Evolutionary conservation across 441 rosid species (phyloP).

Genomic region (Manihot esculenta): DNA sequence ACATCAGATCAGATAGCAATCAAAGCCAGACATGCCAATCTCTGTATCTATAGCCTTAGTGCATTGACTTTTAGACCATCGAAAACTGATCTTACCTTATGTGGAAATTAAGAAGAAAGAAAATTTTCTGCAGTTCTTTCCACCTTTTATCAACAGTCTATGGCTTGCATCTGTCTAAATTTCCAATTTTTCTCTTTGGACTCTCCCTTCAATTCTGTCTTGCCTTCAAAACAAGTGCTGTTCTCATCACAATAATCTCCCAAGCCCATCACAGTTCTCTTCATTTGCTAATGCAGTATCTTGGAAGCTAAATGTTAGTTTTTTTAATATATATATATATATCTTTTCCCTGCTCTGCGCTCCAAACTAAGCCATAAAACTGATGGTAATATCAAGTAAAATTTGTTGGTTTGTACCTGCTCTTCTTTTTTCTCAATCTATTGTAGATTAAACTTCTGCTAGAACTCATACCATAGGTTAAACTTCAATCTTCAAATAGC

Average conservation of each 20-base stretch:
- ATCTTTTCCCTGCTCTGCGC: not conserved
- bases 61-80: constrained; percentile 78
- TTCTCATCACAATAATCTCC: constrained; percentile 8
- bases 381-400: too few relatives aligned
- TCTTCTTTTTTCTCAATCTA: too few relatives aligned
- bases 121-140: not conserved
- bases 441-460: too few relatives aligned
- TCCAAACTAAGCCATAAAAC: too few relatives aligned
- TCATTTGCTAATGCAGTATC: not conserved
- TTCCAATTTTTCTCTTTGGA: constrained; percentile 9
- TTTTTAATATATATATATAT: not conserved
- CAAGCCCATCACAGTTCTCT: not conserved
- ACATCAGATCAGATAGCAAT: constrained; percentile 72
- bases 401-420: not conserved
- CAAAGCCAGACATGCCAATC: constrained; percentile 60
- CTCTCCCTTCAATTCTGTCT: not conserved
- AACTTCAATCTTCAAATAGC: not conserved
- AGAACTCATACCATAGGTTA: too few relatives aligned
- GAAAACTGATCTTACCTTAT: constrained; percentile 51
- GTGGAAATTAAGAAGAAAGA: constrained; percentile 41
- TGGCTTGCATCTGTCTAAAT: constrained; percentile 1
- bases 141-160: not conserved
- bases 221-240: constrained; percentile 10
- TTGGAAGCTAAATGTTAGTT: not conserved
- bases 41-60: constrained; percentile 73